A percentile compares a stretch with the other conserved stretches of the same genome.
Evolutionary conservation across 345 rosid genomes (phyloP).

Genomic region (Salix koriyanagi): DNA sequence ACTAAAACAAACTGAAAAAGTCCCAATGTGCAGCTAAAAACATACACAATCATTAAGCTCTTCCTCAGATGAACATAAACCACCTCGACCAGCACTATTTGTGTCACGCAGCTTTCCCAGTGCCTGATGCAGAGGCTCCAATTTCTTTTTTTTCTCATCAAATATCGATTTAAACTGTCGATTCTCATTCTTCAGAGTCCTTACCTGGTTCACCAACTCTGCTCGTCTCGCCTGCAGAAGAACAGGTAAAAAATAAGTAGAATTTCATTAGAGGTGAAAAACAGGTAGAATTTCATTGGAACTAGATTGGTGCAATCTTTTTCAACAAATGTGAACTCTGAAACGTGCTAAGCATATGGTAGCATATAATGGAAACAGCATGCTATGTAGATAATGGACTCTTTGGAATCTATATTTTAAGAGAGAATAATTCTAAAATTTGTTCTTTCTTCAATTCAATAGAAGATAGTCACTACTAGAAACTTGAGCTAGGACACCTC

Average conservation of each 20-base stretch:
- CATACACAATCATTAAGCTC: constrained; percentile 78
- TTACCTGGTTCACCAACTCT: constrained; percentile 44
- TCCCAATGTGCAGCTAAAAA: constrained; percentile 1
- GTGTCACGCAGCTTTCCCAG: constrained; percentile 69
- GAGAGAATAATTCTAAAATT: neutral
- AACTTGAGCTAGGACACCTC: neutral
- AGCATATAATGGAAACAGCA: neutral
- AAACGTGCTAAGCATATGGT: neutral
- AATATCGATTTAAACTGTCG: constrained; percentile 36
- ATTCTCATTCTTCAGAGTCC: constrained; percentile 34
- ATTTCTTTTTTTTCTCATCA: constrained; percentile 67
- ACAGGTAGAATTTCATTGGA: neutral
- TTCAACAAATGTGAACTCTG: neutral
- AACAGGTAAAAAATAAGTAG: neutral
- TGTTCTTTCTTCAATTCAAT: too few species aligned
- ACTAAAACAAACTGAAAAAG: neutral
- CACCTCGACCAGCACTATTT: constrained; percentile 37
- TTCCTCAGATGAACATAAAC: constrained; percentile 83
- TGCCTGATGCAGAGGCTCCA: constrained; percentile 85
- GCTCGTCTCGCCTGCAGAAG: constrained; percentile 39
- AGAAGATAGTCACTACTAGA: neutral
- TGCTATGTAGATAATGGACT: neutral
- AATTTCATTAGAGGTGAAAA: neutral
- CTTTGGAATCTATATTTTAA: neutral
- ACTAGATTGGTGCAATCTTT: neutral